Conservation (phyloP, 2,329 filamentous ascomycete genomes). For the Trichoderma sp. region DNA sequence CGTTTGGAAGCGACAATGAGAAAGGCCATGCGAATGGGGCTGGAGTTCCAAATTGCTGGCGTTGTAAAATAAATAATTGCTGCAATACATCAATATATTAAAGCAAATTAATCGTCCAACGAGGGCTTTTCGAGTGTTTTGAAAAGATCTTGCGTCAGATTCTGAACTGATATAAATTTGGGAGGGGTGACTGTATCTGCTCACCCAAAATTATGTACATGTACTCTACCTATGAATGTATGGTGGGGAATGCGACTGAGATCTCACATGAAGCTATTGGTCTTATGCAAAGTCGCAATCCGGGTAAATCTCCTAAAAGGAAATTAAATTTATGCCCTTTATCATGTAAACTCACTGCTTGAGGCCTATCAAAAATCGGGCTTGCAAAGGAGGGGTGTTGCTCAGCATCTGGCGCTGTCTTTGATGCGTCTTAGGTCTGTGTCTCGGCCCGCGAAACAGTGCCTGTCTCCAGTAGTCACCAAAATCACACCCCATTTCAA, state of each 20-base stretch:
- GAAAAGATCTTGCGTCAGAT: neutral
- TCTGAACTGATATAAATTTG: neutral
- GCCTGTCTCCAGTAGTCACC: constrained; percentile 3
- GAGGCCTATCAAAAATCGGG: neutral
- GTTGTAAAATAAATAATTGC: constrained; percentile 40
- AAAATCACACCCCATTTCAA: constrained; percentile 13
- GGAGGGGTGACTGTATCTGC: neutral
- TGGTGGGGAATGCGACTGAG: constrained; percentile 17
- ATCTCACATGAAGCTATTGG: neutral
- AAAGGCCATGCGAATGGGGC: constrained; percentile 28
- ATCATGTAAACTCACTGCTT: neutral
- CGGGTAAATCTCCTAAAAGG: neutral
- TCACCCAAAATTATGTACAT: neutral
- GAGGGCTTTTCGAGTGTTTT: neutral
- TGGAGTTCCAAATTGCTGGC: constrained; percentile 30
- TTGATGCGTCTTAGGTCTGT: constrained; percentile 1
- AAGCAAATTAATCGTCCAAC: constrained; percentile 9
- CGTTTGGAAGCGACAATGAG: constrained; percentile 27
- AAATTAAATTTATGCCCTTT: neutral
- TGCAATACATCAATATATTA: constrained; percentile 35
- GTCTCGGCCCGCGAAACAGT: constrained; percentile 18
- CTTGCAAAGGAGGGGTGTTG: neutral
- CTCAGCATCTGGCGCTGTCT: neutral
- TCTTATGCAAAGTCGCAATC: neutral
- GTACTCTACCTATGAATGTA: neutral